phyloP scores from a whole-genome alignment of 164 flowering plant species.

The Buxus sempervirens region DNA sequence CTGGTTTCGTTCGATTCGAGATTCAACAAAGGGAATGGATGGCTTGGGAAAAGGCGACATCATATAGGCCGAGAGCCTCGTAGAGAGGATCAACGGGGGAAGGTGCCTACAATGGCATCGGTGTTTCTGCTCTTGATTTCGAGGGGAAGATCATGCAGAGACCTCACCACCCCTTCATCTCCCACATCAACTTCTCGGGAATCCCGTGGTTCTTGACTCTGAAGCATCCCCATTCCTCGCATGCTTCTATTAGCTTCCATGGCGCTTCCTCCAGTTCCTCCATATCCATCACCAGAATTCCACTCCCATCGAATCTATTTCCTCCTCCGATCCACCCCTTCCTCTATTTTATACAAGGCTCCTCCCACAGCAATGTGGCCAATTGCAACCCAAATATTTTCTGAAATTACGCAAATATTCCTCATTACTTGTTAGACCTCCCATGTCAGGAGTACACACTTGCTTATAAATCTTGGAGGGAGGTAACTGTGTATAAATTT shows the following conservation, averaged over 20 bases:
- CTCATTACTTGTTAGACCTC: too few species aligned
- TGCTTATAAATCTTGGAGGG: too few species aligned
- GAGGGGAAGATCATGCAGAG: slow-evolving; percentile 50
- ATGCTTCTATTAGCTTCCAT: slow-evolving; percentile 37
- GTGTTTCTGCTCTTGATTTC: slow-evolving; percentile 56
- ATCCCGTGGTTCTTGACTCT: slow-evolving; percentile 56
- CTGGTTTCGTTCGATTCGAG: too few species aligned
- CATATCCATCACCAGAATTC: slow-evolving; percentile 59
- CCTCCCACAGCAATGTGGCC: too few species aligned
- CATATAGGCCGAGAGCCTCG: slow-evolving; percentile 70
- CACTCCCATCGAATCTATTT: too few species aligned
- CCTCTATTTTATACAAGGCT: too few species aligned
- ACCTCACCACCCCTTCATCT: slow-evolving; percentile 58
- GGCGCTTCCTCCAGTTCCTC: slow-evolving; percentile 24
- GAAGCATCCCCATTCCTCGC: slow-evolving; percentile 73
- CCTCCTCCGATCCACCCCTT: too few species aligned
- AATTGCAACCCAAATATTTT: too few species aligned
- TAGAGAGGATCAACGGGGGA: slow-evolving; percentile 49
- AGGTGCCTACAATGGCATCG: slow-evolving; percentile 55
- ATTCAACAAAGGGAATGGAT: slow-evolving; percentile 51
- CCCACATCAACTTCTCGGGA: slow-evolving; percentile 35
- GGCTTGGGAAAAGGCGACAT: slow-evolving; percentile 34
- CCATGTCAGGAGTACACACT: too few species aligned
- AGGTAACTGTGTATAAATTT: too few species aligned
- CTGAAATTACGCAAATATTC: too few species aligned